Base-by-base conservation (phyloP, 768 basidiomycete genomes). In the Boletus barrowsii region DNA sequence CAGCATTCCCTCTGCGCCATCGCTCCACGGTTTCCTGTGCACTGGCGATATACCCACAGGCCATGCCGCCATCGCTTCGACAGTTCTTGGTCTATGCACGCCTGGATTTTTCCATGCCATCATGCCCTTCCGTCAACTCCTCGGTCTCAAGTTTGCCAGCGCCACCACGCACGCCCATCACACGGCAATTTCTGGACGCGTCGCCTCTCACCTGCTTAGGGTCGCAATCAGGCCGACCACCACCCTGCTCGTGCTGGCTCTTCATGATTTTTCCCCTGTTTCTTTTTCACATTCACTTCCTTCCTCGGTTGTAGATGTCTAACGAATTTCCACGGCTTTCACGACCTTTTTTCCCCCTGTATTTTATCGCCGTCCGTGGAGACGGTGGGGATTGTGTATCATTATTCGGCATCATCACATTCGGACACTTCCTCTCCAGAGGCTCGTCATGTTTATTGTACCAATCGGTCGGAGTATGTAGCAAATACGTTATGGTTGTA, bases 401-500 rank as follows among this genome's bases (percentile, higher is more conserved):
- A 60, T 71, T 72, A 70, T 72, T 61, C 55, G 42, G 69, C 69
- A 72, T 70, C 58, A 57, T 61, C 64, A 44, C 64, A 56, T 49
- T 57, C 54, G 68, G 62, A 68, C 66, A 32, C n/a, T 39, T 56
- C 22, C 39, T 40, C 33, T 11, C 5, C 33, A 11, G 33, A 14
- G 51, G 18, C 50, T 52, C 32, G 43, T 52, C 63, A 61, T 54
- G 58, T 64, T 67, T 67, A 61, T 60, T 61, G 50, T 68, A 64
- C 55, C 59, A 41, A 53, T 56, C 39, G 48, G 56, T 54, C 53
- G 53, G 56, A 57, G 55, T 62, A 65, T 70, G 71, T 70, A 70
- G 69, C 70, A 50, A 29, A 61, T 70, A 70, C 69, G 57, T 71
- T 71, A 71, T 70, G 66, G 47, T 49, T 72, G 71, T 70, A 72